Conservation (phyloP, 1,284 basidiomycete genomes). For the Cryptococcus sp. region DNA sequence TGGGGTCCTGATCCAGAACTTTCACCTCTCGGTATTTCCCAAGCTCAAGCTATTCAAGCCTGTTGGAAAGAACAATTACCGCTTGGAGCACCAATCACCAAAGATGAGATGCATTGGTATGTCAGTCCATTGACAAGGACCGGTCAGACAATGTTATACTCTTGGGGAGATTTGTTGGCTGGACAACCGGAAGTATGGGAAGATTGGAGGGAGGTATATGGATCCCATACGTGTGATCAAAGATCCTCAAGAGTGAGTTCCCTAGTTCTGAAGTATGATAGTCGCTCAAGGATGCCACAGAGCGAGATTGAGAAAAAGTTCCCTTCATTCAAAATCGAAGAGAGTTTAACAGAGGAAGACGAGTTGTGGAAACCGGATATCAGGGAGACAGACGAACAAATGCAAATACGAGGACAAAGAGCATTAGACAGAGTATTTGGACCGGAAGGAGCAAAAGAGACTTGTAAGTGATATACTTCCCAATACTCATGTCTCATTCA, state of each 20-base stretch:
- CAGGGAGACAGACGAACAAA: slow-evolving; percentile 60
- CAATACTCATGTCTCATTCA: background rate
- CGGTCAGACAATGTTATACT: slow-evolving; percentile 61
- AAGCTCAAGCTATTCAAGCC: slow-evolving; percentile 56
- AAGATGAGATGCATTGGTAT: slow-evolving; percentile 54
- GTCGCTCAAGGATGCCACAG: slow-evolving; percentile 13
- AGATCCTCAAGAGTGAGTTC: slow-evolving; percentile 50
- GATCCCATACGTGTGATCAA: slow-evolving; percentile 45
- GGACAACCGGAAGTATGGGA: slow-evolving; percentile 41
- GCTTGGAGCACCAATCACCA: slow-evolving; percentile 58
- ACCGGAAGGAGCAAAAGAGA: slow-evolving; percentile 46
- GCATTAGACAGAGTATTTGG: slow-evolving; percentile 64
- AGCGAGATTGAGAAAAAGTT: slow-evolving; percentile 58
- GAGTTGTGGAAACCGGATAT: slow-evolving; percentile 61
- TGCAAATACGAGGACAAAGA: slow-evolving; percentile 55
- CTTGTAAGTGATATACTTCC: slow-evolving; percentile 49
- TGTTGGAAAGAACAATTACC: slow-evolving; percentile 60
- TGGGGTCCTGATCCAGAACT: slow-evolving; percentile 82
- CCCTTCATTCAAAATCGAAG: slow-evolving; percentile 62
- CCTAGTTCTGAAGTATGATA: background rate
- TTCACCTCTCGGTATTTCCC: slow-evolving; percentile 60
- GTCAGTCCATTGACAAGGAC: slow-evolving; percentile 70
- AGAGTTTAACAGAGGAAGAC: slow-evolving; percentile 67
- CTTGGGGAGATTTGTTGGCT: slow-evolving; percentile 54
- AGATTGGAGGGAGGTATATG: slow-evolving; percentile 44